Percentiles rank a stretch among this genome's conserved stretches.
Conservation (phyloP, 345 rosid genomes). For the Murraya paniculata region DNA sequence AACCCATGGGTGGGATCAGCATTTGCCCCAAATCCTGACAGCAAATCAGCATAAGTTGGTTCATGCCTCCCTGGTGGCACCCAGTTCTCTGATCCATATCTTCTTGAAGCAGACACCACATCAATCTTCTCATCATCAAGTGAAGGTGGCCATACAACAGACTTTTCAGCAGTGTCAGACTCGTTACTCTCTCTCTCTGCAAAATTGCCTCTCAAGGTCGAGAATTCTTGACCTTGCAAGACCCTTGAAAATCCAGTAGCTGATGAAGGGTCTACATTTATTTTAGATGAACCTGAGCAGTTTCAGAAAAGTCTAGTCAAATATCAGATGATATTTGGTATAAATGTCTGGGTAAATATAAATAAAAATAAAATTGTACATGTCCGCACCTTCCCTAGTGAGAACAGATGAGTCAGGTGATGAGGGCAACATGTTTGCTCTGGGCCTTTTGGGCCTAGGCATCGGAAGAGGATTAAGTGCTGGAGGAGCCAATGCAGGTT, state of each 20-base stretch:
- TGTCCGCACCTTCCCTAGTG: slow-evolving; percentile 55
- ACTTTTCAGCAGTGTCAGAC: slow-evolving; percentile 51
- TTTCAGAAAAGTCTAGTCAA: neutral
- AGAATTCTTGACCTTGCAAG: slow-evolving; percentile 77
- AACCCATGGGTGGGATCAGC: slow-evolving; percentile 39
- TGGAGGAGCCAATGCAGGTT: slow-evolving; percentile 78
- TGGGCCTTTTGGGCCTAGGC: slow-evolving; percentile 60
- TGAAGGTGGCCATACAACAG: slow-evolving; percentile 54
- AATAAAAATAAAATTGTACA: neutral
- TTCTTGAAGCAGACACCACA: slow-evolving; percentile 41
- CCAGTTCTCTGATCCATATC: slow-evolving; percentile 55
- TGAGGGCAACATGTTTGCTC: slow-evolving; percentile 48
- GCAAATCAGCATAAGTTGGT: slow-evolving; percentile 55
- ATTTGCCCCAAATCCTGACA: slow-evolving; percentile 55
- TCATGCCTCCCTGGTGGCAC: slow-evolving; percentile 46
- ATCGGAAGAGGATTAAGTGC: slow-evolving; percentile 60
- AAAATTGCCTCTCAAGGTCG: slow-evolving; percentile 66
- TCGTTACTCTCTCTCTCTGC: slow-evolving; percentile 47
- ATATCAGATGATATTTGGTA: neutral
- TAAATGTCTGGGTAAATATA: neutral
- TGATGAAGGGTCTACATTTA: slow-evolving; percentile 52
- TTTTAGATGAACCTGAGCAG: slow-evolving; percentile 39
- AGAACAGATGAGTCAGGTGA: slow-evolving; percentile 60
- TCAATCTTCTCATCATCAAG: slow-evolving; percentile 58
- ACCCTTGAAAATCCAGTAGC: slow-evolving; percentile 60